Conservation (phyloP, 2,329 filamentous ascomycete genomes). For the Claviceps sp. region DNA sequence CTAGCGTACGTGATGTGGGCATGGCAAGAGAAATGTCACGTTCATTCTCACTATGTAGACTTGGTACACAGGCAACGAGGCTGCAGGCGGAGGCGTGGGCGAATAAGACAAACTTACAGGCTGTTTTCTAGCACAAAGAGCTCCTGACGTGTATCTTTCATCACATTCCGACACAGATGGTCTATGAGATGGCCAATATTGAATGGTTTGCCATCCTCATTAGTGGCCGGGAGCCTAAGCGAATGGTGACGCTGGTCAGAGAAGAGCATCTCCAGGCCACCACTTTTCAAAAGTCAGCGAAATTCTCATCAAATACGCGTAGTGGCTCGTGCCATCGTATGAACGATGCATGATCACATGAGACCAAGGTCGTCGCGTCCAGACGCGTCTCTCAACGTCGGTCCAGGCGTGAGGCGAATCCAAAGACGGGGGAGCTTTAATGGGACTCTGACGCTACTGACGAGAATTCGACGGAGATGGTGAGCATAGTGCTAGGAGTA, state of each 20-base stretch:
- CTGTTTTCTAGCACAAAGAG: conserved; percentile 79
- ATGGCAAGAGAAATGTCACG: not conserved
- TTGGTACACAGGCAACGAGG: not conserved
- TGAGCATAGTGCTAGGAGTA: conserved; percentile 23
- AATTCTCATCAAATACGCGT: not conserved
- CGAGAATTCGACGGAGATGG: conserved; percentile 61
- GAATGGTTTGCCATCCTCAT: conserved; percentile 44
- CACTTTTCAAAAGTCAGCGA: conserved; percentile 35
- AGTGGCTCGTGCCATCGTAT: not conserved
- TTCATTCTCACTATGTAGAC: not conserved
- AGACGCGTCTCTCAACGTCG: not conserved
- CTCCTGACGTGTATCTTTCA: conserved; percentile 77
- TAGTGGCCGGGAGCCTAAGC: conserved; percentile 51
- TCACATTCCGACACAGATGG: conserved; percentile 66
- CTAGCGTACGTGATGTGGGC: not conserved
- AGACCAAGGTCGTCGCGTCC: not conserved
- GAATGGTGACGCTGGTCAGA: conserved; percentile 63
- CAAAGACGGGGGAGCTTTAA: not conserved
- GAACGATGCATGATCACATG: not conserved
- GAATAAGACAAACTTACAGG: conserved; percentile 51
- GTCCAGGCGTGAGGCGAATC: not conserved
- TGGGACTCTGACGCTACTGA: conserved; percentile 16
- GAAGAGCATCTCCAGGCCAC: conserved; percentile 91
- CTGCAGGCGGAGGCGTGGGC: conserved; percentile 4
- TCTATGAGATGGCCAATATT: conserved; percentile 66